A percentile compares a stretch with the other conserved stretches of the same genome.
phyloP scores from a whole-genome alignment of 116 monocot genomes.

The Posidonia oceanica region DNA sequence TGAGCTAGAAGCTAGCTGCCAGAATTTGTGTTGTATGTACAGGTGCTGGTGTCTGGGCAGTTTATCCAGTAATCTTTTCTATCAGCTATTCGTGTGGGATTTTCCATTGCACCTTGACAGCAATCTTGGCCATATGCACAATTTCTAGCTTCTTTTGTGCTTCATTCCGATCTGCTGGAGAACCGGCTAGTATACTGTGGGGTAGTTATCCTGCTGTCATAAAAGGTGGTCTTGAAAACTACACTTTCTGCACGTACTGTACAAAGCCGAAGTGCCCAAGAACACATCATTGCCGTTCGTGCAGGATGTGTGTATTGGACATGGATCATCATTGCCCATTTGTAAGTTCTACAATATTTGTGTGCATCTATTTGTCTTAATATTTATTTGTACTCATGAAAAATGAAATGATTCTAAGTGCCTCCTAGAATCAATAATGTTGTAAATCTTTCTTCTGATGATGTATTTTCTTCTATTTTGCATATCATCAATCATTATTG shows the following conservation, averaged over 20 bases:
- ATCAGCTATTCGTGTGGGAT: conserved; percentile 54
- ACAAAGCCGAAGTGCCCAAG: conserved; percentile 80
- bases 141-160: conserved; percentile 55
- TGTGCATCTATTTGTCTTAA: too few species aligned
- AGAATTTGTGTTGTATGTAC: conserved; percentile 1
- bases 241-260: conserved; percentile 73
- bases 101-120: conserved; percentile 50
- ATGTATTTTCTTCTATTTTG: too few species aligned
- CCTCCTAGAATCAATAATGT: too few species aligned
- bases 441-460: too few species aligned
- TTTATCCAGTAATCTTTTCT: conserved; percentile 68
- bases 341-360: conserved; percentile 38
- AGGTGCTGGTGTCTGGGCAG: conserved; percentile 91
- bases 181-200: conserved; percentile 44
- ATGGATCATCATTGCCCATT: conserved; percentile 99
- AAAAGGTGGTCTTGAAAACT: conserved; percentile 61
- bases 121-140: conserved; percentile 50
- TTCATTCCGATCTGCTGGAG: conserved; percentile 56
- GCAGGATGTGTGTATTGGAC: conserved; percentile 78
- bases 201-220: conserved; percentile 61
- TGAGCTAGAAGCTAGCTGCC: neutral
- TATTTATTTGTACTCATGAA: too few species aligned
- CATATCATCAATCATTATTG: too few species aligned
- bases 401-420: too few species aligned
- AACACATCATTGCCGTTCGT: conserved; percentile 89